These are phyloP conservation scores for Kwoniella botswanensis DNA, from an alignment of 768 basidiomycete genomes.

Conservation along the genomic window DNA sequence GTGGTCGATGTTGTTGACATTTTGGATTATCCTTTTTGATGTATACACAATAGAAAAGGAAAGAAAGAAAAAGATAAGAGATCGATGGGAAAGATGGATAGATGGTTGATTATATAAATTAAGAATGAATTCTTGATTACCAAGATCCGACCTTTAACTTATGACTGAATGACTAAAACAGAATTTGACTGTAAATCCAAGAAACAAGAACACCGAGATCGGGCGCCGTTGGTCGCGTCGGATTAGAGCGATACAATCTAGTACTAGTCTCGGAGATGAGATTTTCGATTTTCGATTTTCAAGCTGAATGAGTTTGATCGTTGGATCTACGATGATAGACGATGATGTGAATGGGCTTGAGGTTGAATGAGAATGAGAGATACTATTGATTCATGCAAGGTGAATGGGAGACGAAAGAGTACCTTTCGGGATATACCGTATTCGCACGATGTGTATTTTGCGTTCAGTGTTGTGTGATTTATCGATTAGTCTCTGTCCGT, in stretches of 20 bases:
- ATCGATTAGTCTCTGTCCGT: no score
- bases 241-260: neutral
- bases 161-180: no score
- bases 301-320: neutral
- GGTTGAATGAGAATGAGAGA: neutral
- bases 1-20: slow-evolving; percentile 25
- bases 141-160: neutral
- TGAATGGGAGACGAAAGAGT: neutral
- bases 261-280: neutral
- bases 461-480: neutral
- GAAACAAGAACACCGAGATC: neutral
- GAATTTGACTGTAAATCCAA: no score
- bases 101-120: no score
- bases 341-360: neutral
- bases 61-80: neutral
- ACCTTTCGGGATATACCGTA: neutral
- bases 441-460: neutral
- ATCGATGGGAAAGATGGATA: no score
- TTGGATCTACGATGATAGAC: neutral
- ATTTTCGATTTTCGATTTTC: neutral
- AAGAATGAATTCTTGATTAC: neutral
- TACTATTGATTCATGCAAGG: neutral
- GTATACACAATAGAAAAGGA: slow-evolving; percentile 3
- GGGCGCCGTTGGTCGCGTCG: neutral
- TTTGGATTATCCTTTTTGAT: neutral